phyloP scores from a whole-genome alignment of 139 green algal genomes.

The Parachlorella kessleri region DNA sequence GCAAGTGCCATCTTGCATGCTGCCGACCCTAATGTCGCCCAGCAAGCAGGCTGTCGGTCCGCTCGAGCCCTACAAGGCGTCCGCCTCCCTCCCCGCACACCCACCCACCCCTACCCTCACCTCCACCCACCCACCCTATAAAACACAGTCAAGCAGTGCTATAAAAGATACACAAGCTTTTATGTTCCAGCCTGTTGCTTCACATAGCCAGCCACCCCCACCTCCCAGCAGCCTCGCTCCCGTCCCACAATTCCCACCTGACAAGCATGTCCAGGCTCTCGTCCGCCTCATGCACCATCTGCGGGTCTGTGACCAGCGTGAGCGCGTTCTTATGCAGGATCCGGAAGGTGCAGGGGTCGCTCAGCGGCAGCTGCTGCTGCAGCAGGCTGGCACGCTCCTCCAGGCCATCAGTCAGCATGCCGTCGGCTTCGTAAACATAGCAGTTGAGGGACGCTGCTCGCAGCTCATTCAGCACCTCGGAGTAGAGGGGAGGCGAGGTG shows the following conservation, averaged over 20 bases:
- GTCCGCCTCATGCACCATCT: slow-evolving; percentile 1
- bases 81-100: no score
- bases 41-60: no score
- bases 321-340: slow-evolving; percentile 6
- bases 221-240: no score
- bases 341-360: slow-evolving; percentile 12
- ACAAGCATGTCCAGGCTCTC: background rate
- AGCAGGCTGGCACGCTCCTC: background rate
- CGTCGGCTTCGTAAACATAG: slow-evolving; percentile 6
- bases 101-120: no score
- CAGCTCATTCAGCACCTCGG: background rate
- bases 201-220: no score
- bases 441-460: slow-evolving; percentile 9
- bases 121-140: no score
- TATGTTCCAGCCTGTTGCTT: no score
- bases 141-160: no score
- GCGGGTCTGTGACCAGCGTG: background rate
- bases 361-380: background rate
- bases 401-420: background rate
- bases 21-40: background rate
- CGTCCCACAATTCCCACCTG: slow-evolving; percentile 1
- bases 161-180: no score
- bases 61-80: no score
- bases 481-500: background rate
- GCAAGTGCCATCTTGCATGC: no score